phyloP scores from a whole-genome alignment of 2,329 filamentous ascomycete species.

The Colletotrichum melonis region DNA sequence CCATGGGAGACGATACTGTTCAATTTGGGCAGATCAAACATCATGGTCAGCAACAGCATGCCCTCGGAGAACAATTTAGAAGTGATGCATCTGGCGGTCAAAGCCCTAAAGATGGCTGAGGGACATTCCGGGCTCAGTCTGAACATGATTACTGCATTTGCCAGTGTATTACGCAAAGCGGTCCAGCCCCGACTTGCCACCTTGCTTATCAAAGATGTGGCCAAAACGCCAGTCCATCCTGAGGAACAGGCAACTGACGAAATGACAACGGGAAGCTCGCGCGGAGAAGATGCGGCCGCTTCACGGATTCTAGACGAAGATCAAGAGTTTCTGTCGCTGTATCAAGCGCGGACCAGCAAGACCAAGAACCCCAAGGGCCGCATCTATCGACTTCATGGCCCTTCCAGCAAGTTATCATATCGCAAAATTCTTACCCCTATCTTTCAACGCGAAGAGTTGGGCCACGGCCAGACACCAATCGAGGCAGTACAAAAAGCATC shows the following conservation, averaged over 20 bases:
- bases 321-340: slow-evolving; percentile 15
- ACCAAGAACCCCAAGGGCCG: not conserved
- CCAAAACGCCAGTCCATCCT: not conserved
- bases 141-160: slow-evolving; percentile 38
- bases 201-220: slow-evolving; percentile 46
- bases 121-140: slow-evolving; percentile 5
- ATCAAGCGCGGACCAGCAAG: not conserved
- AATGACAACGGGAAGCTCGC: no score
- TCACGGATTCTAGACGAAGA: not conserved
- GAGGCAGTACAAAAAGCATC: not conserved
- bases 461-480: not conserved
- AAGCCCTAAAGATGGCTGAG: slow-evolving; percentile 22
- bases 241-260: not conserved
- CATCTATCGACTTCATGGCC: not conserved
- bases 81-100: slow-evolving; percentile 10
- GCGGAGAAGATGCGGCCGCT: not conserved
- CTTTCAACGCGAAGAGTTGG: not conserved
- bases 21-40: slow-evolving; percentile 25
- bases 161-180: slow-evolving; percentile 6
- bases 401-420: not conserved
- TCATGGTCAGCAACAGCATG: slow-evolving; percentile 12
- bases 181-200: slow-evolving; percentile 38
- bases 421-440: not conserved
- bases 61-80: slow-evolving; percentile 1
- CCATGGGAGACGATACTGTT: slow-evolving; percentile 30